These are phyloP conservation scores for Penicillium sp. DNA, from an alignment of 2,329 filamentous ascomycete genomes.

Conservation along the genomic window DNA sequence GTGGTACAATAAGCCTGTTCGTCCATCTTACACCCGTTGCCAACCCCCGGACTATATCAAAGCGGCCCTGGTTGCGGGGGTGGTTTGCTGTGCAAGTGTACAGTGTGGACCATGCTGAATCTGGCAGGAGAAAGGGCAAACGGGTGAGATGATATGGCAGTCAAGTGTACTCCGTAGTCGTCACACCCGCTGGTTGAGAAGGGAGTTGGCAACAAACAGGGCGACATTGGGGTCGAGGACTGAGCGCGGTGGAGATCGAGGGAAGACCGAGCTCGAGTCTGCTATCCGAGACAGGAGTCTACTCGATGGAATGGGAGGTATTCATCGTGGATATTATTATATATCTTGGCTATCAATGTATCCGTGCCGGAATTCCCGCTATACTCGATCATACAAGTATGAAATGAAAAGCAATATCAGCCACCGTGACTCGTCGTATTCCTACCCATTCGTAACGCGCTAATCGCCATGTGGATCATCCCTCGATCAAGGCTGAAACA, in stretches of 20 bases:
- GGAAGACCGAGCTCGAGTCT: slow-evolving; percentile 13
- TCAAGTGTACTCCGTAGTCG: too few species aligned
- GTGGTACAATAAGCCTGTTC: slow-evolving; percentile 10
- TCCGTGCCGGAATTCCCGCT: too few species aligned
- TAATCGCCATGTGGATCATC: too few species aligned
- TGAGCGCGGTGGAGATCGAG: slow-evolving; percentile 13
- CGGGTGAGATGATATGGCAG: slow-evolving; percentile 1
- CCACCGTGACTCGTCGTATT: too few species aligned
- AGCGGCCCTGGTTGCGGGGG: neutral
- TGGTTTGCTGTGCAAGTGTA: neutral
- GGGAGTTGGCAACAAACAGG: slow-evolving; percentile 12
- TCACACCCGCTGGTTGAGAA: too few species aligned
- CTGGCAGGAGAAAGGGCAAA: slow-evolving; percentile 5
- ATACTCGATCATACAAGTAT: too few species aligned
- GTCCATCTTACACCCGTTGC: slow-evolving; percentile 12
- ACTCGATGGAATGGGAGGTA: neutral
- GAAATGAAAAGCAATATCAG: too few species aligned
- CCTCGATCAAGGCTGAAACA: too few species aligned
- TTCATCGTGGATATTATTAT: neutral
- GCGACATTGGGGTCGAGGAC: slow-evolving; percentile 11
- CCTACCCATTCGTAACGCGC: too few species aligned
- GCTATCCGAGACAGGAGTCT: slow-evolving; percentile 21
- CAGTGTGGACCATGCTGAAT: too few species aligned
- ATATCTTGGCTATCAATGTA: neutral
- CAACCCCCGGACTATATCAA: slow-evolving; percentile 12